phyloP scores from a whole-genome alignment of 495 filamentous ascomycete species.

The Daldinia bambusicola region DNA sequence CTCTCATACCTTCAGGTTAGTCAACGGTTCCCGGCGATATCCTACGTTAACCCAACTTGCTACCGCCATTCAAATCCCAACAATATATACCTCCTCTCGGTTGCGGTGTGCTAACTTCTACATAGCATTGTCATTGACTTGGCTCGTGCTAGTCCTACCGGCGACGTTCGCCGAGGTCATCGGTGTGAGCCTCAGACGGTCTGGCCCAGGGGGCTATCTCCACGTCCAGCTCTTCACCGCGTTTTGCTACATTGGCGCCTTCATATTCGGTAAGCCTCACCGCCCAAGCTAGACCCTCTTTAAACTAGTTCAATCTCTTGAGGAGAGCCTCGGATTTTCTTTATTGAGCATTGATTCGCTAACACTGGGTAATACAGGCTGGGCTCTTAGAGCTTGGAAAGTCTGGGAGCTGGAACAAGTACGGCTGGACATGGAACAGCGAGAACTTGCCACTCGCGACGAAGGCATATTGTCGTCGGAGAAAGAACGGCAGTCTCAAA shows the following conservation, averaged over 20 bases:
- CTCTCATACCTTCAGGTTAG: constrained; percentile 71
- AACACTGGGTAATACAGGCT: constrained; percentile 41
- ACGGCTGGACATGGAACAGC: constrained; percentile 44
- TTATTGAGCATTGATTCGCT: constrained; percentile 15
- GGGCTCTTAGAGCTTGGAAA: constrained; percentile 57
- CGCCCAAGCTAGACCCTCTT: constrained; percentile 6
- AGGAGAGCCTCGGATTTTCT: not conserved
- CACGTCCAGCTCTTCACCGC: constrained; percentile 56
- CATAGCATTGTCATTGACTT: constrained; percentile 73
- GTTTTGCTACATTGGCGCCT: constrained; percentile 52
- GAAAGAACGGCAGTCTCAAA: constrained; percentile 20
- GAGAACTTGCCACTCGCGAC: constrained; percentile 42
- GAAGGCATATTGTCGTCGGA: constrained; percentile 32
- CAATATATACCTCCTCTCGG: not conserved
- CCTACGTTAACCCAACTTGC: not conserved
- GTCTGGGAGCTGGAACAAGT: constrained; percentile 52
- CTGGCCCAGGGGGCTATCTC: constrained; percentile 54
- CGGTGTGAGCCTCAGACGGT: constrained; percentile 69
- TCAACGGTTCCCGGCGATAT: not conserved
- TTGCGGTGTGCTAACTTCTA: constrained; percentile 10
- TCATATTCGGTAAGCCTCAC: constrained; percentile 50
- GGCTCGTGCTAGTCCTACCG: constrained; percentile 77
- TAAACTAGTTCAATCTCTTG: not conserved
- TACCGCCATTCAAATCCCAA: not conserved
- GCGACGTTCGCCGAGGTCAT: constrained; percentile 81